Base-by-base conservation (phyloP, 176 grass and related monocot genomes). In the Bonia amplexicaulis region DNA sequence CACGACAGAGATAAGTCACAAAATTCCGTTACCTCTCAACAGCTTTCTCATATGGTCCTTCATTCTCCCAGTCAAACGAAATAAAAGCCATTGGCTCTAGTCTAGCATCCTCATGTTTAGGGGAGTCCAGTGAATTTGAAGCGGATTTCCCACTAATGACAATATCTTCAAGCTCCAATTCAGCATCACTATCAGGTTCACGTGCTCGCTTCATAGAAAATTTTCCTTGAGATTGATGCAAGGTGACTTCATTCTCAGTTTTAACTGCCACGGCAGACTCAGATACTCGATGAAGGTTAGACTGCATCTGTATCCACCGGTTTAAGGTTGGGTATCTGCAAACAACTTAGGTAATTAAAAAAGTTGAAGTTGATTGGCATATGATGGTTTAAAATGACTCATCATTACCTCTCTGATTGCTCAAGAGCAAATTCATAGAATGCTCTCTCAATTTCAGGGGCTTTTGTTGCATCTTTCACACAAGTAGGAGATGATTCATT, bases 241-340 rank as follows among this genome's bases (percentile, higher is more conserved):
- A 52, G 71, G 79, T 46, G 40, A 83, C 46, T 63, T 93, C 82
- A 74, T 33, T 87, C 67, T 82, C 69, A 59, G 73, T 87, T 89
- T 93, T 89, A 79, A 84, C 54, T 86, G 93, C 55, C 73, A 91
- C 83, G 37, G 87, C 81, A 42, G 93, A 95, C 80, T 87, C 91
- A 27, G 96, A 98, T 69, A 98, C 89, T 80, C 88, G 87, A 66
- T 98, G 96, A 88, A 98, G 96, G 83, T 98, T 98, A 57, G 93
- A 98, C 72, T 98, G 96, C 90, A 95, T 92, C 85, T 98, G 96
- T 90, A 98, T 98, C 96, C 96, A 98, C 27, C 96, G 89, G 80
- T 95, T 95, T 69, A 98, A 86, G 73, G 96, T 98, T 81, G 93
- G 91, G 69, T 93, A 95, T 78, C 95, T 97, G 87, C 74, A 78